These are phyloP conservation scores for Phylloboletellus chloephorus DNA, from an alignment of 1,284 basidiomycete genomes.

Conservation along the genomic window DNA sequence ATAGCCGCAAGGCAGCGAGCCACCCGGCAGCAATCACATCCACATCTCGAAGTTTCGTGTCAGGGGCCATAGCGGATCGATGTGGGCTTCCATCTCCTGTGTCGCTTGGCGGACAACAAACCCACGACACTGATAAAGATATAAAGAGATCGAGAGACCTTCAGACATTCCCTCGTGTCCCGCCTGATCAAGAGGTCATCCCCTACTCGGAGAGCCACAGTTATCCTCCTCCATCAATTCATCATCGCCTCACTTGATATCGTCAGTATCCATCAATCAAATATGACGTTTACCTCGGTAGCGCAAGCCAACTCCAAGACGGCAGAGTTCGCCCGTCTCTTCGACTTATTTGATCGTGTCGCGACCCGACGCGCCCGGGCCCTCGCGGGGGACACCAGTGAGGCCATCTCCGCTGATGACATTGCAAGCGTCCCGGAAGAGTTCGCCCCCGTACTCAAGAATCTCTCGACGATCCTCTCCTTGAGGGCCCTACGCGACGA, in stretches of 20 bases:
- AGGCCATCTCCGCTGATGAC: conserved; percentile 30
- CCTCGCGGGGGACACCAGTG: conserved; percentile 12
- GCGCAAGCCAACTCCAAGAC: conserved; percentile 31
- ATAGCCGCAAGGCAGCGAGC: conserved; percentile 8
- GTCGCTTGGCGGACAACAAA: conserved; percentile 6
- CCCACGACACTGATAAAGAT: conserved; percentile 14
- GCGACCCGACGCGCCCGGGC: conserved; percentile 36
- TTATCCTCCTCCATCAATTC: not conserved
- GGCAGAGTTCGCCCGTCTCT: conserved; percentile 48
- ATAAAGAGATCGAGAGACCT: conserved; percentile 17
- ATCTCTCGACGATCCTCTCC: conserved; percentile 38
- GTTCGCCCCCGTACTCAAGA: conserved; percentile 43
- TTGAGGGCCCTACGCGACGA: conserved; percentile 24
- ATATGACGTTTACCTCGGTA: conserved; percentile 18
- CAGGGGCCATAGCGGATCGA: not conserved
- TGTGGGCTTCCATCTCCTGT: not conserved
- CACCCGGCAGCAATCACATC: conserved; percentile 19
- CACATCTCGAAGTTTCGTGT: conserved; percentile 6
- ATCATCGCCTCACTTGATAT: not conserved
- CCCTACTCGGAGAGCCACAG: conserved; percentile 1
- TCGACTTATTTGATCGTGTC: conserved; percentile 50
- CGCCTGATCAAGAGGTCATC: conserved; percentile 4
- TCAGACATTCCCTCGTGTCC: conserved; percentile 1
- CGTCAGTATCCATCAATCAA: conserved; percentile 6
- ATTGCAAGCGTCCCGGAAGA: conserved; percentile 37